Conservation (phyloP, 2,329 filamentous ascomycete species). For the Teratosphaeria zuluensis region DNA sequence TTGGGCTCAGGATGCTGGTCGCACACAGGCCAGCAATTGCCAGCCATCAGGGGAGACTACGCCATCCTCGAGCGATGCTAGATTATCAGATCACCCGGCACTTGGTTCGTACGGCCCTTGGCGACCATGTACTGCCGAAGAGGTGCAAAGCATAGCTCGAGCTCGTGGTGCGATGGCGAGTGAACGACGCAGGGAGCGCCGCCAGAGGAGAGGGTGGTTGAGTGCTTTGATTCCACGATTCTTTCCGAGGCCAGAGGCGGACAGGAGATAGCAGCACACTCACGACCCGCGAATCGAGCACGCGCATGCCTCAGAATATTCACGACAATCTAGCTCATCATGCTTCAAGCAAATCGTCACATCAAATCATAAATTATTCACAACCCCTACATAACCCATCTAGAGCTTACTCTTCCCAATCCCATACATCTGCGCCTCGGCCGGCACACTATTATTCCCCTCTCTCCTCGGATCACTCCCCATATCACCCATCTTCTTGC, state of each 20-base stretch:
- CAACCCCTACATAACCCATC: background rate
- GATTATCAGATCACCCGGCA: background rate
- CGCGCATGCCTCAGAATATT: too few relatives aligned
- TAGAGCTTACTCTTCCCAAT: conserved; percentile 27
- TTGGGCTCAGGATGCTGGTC: background rate
- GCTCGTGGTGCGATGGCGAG: background rate
- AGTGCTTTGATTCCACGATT: background rate
- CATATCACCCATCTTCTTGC: conserved; percentile 18
- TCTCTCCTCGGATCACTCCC: conserved; percentile 14
- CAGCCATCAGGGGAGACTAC: too few relatives aligned
- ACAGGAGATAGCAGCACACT: background rate
- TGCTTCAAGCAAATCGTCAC: too few relatives aligned
- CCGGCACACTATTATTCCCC: conserved; percentile 28
- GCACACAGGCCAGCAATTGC: too few relatives aligned
- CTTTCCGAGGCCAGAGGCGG: background rate
- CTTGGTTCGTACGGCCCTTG: background rate
- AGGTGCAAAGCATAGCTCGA: background rate
- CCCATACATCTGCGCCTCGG: conserved; percentile 31
- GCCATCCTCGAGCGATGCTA: background rate
- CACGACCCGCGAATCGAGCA: too few relatives aligned
- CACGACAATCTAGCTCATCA: too few relatives aligned
- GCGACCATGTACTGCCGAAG: background rate
- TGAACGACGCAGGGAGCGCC: background rate
- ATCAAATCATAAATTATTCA: too few relatives aligned
- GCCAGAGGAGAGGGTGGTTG: background rate